Evolutionary conservation across 2,329 filamentous ascomycete genomes (phyloP), one percentile per base, ranked within the genome.

Genomic region (Mariannaea elegans): DNA sequence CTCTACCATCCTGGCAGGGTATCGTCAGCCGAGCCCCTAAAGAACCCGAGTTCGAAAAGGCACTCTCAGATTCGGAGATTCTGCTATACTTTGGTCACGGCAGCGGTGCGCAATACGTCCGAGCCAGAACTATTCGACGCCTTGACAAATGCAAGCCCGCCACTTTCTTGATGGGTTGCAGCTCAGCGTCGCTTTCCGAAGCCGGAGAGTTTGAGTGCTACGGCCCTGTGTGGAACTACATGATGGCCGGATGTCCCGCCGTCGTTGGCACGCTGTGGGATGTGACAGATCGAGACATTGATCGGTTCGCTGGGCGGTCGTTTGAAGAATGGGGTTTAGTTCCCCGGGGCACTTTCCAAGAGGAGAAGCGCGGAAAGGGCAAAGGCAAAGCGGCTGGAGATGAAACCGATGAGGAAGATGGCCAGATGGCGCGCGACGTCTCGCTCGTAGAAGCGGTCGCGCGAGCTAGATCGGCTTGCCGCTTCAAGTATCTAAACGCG

Each of bases 1-100:
- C 77, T 34, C 90, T 94, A 32, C 87, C 90, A 2, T 80, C 84
- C 5, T 97, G 94, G 93, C 84, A 80, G 3, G 82, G 86, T 42
- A 87, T 95, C 59, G 81, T 90, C 57, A 85, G 87, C 61, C 87
- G 86, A 19, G 81, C 84, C 2, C 95, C 95, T 1, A 86, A 83
- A 0, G 94, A 98, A 73, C 77, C 84, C 3, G 92, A 96, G 62
- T 94, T 98, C 75, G 88, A 89, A 64, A 70, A 78, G 0, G 86
- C 85, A 0, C 83, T 99, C 8, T 80, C 85, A 45, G 76, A 81
- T 0, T 88, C 87, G 16, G 88, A 93, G 58, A 80, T 97, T 2
- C 81, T 97, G 21, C 83, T 99, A 10, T 99, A 99, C 80, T 98
- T 99, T 76, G 95, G 95, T 2, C 95, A 99, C 78, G 95, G 95